Percentiles rank a stretch among this genome's conserved stretches.
These are phyloP conservation scores for Epichloe hybrida DNA, from an alignment of 2,329 filamentous ascomycete species.

Conservation along the genomic window DNA sequence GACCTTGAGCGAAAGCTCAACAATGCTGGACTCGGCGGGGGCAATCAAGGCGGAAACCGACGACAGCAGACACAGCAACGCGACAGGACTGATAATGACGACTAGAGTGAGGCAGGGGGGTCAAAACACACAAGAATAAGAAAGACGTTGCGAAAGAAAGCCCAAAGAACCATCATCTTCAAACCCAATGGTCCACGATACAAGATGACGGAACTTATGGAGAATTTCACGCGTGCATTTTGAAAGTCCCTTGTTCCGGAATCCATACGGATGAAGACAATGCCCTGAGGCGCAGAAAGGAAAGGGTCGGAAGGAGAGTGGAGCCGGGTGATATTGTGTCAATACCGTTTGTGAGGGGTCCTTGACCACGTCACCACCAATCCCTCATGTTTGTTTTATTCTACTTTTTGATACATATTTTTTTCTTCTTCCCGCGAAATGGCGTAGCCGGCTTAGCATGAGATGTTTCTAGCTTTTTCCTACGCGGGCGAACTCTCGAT, in stretches of 20 bases:
- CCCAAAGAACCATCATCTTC: no score
- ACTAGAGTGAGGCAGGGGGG: constrained; percentile 23
- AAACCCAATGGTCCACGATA: no score
- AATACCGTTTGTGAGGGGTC: not conserved
- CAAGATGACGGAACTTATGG: no score
- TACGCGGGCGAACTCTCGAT: not conserved
- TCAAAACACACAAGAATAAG: constrained; percentile 6
- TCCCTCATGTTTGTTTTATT: not conserved
- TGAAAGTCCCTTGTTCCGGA: no score
- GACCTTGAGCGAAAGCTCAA: constrained; percentile 56
- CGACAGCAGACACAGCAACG: constrained; percentile 27
- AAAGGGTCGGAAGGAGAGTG: no score
- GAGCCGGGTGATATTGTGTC: no score
- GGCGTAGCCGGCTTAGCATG: constrained; percentile 24
- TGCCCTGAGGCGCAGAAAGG: no score
- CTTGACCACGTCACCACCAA: not conserved
- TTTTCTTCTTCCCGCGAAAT: constrained; percentile 13
- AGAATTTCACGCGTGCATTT: no score
- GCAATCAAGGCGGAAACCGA: constrained; percentile 17
- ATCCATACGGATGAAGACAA: no score
- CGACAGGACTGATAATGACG: constrained; percentile 42
- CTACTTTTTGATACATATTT: not conserved
- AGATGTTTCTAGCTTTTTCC: constrained; percentile 13
- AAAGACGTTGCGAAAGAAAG: not conserved
- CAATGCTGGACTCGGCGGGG: constrained; percentile 23